phyloP scores from a whole-genome alignment of 768 basidiomycete species.

The Coprinellus micaceus region DNA sequence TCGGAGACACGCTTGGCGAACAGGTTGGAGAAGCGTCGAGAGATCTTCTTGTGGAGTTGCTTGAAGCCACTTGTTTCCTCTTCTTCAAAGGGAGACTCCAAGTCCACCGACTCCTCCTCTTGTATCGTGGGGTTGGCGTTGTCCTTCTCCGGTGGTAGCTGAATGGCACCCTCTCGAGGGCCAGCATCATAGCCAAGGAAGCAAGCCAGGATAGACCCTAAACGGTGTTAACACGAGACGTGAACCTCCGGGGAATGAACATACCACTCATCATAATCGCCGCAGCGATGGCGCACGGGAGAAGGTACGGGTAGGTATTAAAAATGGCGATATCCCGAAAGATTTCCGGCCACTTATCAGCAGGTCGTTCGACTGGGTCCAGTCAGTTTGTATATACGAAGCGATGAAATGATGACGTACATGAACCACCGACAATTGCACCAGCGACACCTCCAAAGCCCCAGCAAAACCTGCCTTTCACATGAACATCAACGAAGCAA shows the following conservation, averaged over 20 bases:
- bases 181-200: conserved; percentile 93
- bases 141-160: conserved; percentile 74
- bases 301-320: conserved; percentile 80
- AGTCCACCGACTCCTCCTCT: conserved; percentile 55
- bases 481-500: conserved; percentile 8
- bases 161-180: conserved; percentile 80
- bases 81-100: conserved; percentile 46
- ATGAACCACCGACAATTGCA: conserved; percentile 79
- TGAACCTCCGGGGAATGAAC: too few relatives aligned
- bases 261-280: conserved; percentile 69
- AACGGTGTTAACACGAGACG: conserved; percentile 1
- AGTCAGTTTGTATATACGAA: not conserved
- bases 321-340: conserved; percentile 70
- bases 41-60: conserved; percentile 46
- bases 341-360: conserved; percentile 76
- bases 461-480: conserved; percentile 75
- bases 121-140: conserved; percentile 49
- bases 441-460: conserved; percentile 93
- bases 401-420: conserved; percentile 42
- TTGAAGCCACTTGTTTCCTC: conserved; percentile 37
- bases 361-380: conserved; percentile 71
- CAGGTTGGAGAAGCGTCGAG: conserved; percentile 55
- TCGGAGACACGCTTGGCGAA: conserved; percentile 52
- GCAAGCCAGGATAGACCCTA: conserved; percentile 82
- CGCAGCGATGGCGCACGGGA: conserved; percentile 80